Base-by-base conservation (phyloP, 192 early-diverging fungal species). In the Linnemannia hyalina region DNA sequence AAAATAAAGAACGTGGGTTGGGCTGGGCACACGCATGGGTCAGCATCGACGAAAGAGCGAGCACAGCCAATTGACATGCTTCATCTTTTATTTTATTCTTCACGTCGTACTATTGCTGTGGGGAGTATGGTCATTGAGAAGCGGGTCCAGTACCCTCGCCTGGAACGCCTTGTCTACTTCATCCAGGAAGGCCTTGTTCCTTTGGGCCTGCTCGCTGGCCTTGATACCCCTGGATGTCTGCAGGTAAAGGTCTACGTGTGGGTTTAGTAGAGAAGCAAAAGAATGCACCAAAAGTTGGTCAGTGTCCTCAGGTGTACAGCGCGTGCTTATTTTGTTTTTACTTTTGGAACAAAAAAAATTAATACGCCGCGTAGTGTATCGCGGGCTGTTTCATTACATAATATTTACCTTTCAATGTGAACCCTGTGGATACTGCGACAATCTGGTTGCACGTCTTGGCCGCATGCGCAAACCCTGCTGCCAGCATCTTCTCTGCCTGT, bases 401-500 rank as follows among this genome's bases (percentile, higher is more conserved):
- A 11, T 16, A 11, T 38, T 54, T 52, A 83, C 87, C 81, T 88
- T 88, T 88, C 49, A 88, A 70, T 11, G 74, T 74, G 7, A 82
- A 77, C 18, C 87, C 82, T 52, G 87, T 35, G 0, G 82, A 82
- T 2, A 75, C 78, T 20, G 82, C 81, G 3, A 82, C 52, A 54
- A 83, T 41, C 20, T 80, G 70, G 68, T 83, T 88, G 42, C 72
- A 42, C 4, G 82, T 88, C 70, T 88, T 88, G 54, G 41, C 60
- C 38, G 82, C 82, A 76, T 83, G 73, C 35, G 75, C 38, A 69
- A 73, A 87, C 47, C 81, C 88, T 20, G 89, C 71, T 65, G 70
- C 71, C 23, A 88, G 77, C 78, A 89, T 90, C 60, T 88, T 90
- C 73, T 90, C 89, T 13, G 89, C 88, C n/a, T 90, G 88, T n/a